phyloP scores from a whole-genome alignment of 805 yeast genomes.

The Saturnispora diversa region DNA sequence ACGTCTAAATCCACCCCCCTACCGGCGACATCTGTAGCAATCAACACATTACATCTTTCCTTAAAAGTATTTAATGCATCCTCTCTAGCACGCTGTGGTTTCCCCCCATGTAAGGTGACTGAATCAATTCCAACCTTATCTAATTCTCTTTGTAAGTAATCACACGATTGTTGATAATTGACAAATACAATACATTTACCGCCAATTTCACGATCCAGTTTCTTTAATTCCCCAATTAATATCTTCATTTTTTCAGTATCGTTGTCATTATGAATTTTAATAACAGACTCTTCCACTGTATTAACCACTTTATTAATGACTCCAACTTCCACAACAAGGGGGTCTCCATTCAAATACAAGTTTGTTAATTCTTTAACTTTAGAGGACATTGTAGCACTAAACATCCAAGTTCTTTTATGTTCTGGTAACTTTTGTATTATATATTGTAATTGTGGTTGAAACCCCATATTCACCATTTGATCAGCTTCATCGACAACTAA shows the following conservation, averaged over 20 bases:
- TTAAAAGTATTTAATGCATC: conserved; percentile 56
- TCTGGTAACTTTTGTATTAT: conserved; percentile 51
- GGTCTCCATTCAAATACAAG: conserved; percentile 51
- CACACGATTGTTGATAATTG: conserved; percentile 69
- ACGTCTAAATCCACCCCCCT: conserved; percentile 93
- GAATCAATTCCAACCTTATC: conserved; percentile 38
- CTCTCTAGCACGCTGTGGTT: conserved; percentile 80
- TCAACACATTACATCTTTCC: conserved; percentile 46
- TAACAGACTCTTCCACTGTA: conserved; percentile 62
- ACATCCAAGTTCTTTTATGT: conserved; percentile 73
- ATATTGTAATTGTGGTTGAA: conserved; percentile 66
- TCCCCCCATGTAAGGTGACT: conserved; percentile 77
- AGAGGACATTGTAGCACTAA: conserved; percentile 87
- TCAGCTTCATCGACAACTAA: conserved; percentile 91
- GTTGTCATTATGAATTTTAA: conserved; percentile 39
- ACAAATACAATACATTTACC: conserved; percentile 81
- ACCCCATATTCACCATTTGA: conserved; percentile 91
- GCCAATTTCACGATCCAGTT: too few species aligned
- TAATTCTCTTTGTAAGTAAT: conserved; percentile 49
- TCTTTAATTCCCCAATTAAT: conserved; percentile 32
- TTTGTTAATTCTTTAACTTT: conserved; percentile 58
- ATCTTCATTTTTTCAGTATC: conserved; percentile 38
- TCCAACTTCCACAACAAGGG: conserved; percentile 63
- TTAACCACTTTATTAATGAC: conserved; percentile 57
- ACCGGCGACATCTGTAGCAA: conserved; percentile 95